These are phyloP conservation scores for Carex littledalei DNA, from an alignment of 176 grass and related monocot genomes.

Conservation along the genomic window DNA sequence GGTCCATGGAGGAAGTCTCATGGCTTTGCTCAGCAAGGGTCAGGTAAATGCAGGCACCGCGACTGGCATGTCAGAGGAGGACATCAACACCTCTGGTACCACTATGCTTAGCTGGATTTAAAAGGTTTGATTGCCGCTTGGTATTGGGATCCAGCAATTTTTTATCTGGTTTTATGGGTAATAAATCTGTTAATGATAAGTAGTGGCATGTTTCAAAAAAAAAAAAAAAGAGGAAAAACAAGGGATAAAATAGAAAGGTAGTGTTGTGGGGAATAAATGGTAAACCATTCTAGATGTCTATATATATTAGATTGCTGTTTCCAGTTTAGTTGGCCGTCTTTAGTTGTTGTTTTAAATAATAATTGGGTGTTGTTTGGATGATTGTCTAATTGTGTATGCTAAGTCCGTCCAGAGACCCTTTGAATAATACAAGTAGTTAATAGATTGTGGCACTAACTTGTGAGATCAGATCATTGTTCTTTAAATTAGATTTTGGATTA, in stretches of 20 bases:
- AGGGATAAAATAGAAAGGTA: background rate
- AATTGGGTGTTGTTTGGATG: background rate
- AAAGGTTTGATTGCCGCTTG: background rate
- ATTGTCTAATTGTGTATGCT: conserved; percentile 8
- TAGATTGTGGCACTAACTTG: background rate
- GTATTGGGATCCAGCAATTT: background rate
- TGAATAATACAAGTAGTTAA: conserved; percentile 4
- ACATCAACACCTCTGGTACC: conserved; percentile 14
- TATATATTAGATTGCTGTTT: background rate
- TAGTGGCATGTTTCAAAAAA: background rate
- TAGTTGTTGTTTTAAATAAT: conserved; percentile 7
- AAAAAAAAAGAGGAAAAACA: background rate
- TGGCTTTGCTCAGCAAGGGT: conserved; percentile 50
- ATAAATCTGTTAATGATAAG: background rate
- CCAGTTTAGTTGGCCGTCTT: background rate
- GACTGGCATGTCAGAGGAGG: conserved; percentile 17
- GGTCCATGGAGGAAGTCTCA: conserved; percentile 73
- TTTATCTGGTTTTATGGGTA: background rate
- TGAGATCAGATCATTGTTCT: background rate
- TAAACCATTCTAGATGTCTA: conserved; percentile 4
- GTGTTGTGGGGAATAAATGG: conserved; percentile 1
- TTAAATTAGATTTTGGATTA: background rate
- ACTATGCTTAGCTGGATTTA: conserved; percentile 38
- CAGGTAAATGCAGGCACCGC: background rate
- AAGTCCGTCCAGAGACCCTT: background rate